Conservation (phyloP, 2,329 filamentous ascomycete genomes). For the Cordyceps farinosa region DNA sequence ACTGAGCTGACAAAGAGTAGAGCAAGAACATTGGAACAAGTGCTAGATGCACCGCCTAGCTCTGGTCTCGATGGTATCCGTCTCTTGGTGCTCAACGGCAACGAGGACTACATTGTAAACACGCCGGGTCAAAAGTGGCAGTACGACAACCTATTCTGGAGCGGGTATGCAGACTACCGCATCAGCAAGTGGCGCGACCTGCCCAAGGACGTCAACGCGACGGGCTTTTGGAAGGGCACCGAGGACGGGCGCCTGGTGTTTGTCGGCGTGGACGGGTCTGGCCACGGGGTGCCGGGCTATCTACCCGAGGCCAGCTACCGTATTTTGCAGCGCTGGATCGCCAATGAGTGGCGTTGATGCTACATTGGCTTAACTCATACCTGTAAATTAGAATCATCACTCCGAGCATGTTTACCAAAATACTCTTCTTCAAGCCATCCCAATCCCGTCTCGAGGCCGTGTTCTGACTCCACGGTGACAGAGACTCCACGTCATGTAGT, state of each 20-base stretch:
- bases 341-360: not conserved
- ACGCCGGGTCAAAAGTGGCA: conserved; percentile 30
- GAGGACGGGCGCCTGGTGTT: conserved; percentile 20
- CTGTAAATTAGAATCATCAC: not conserved
- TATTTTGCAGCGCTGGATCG: conserved; percentile 7
- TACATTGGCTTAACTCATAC: too few relatives aligned
- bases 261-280: conserved; percentile 34
- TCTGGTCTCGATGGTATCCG: conserved; percentile 15
- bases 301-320: conserved; percentile 5
- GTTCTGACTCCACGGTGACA: not conserved
- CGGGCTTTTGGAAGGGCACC: conserved; percentile 20
- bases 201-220: not conserved
- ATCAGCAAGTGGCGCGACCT: conserved; percentile 25
- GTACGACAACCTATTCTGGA: conserved; percentile 39
- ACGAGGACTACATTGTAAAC: conserved; percentile 22
- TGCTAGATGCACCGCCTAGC: not conserved
- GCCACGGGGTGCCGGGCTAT: conserved; percentile 36
- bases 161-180: conserved; percentile 40
- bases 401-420: not conserved
- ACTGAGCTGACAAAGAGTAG: not conserved
- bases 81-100: conserved; percentile 22
- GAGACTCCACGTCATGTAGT: not conserved
- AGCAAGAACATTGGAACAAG: not conserved
- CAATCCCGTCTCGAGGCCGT: too few relatives aligned
- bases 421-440: not conserved